Evolutionary conservation across 108 stramenopile genomes (phyloP), one percentile per base, ranked within the genome.

Genomic region (Nannochloropsis salina): DNA sequence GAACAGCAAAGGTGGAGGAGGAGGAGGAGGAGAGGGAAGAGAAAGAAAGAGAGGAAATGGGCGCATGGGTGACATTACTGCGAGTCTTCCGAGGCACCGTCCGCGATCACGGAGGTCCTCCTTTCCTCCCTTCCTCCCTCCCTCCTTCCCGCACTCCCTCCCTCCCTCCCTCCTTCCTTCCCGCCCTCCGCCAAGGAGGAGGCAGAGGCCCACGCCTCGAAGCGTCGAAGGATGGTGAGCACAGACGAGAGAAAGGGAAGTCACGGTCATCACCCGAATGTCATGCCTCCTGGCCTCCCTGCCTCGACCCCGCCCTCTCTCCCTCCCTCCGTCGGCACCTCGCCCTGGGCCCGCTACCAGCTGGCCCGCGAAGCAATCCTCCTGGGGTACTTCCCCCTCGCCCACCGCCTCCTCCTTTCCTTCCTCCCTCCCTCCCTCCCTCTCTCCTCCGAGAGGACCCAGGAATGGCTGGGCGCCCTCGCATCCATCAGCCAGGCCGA

Each of bases 31-130:
- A 12, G 47, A 51, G 10, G 47, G 61, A 74, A 74, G 61, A n/a
- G 61, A 74, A n/a, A n/a, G 61, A 74, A n/a, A n/a, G n/a, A 74
- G 61, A 74, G 61, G 61, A 74, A n/a, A n/a, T 74, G n/a, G 61
- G 20, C 20, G 61, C 61, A n/a, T 74, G 15, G 61, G 61, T 74
- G 61, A 5, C 61, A 74, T 15, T n/a, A 15, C 15, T 74, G 61
- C 61, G 61, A 20, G 5, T 74, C 61, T 74, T 2, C n/a, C 61
- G 61, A 4, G 61, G 61, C 61, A 74, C 61, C 2, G 2, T n/a
- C 20, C 15, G 61, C 2, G 61, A 74, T 2, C 61, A 74, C n/a
- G 5, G 61, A 74, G 5, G 3, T 74, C 61, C 61, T 74, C 20
- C 61, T 74, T 5, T n/a, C 15, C 61, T 15, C 61, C 61, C 61